Base-by-base conservation (phyloP, 306 rosid genomes). In the Hippophae tibetana region DNA sequence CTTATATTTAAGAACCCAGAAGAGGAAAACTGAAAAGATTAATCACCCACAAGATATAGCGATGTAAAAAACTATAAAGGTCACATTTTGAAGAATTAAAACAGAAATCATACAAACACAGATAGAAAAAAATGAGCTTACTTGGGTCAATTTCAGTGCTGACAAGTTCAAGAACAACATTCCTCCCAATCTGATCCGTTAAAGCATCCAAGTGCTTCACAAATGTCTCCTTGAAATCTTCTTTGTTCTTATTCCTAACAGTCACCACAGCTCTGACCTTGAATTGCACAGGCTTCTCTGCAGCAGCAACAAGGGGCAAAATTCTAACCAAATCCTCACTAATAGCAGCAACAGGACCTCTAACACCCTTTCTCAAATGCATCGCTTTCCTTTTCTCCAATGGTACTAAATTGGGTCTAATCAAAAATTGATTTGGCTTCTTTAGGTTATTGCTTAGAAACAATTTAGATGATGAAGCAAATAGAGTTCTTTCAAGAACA, bases 241-340 rank as follows among this genome's bases (percentile, higher is more conserved):
- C 95, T 53, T 88, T 92, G 82, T 66, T 83, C 81, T 85, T 92
- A 79, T 92, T 92, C 66, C 83, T 82, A 31, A 92, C 86, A 8
- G 99, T 87, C 6, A 83, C 78, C 13, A 92, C 95, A 23, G 93
- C 96, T 78, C 95, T 76, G 1, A 92, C 95, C 77, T 69, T 83
- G 74, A 81, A 83, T 66, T 75, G 76, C 52, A 75, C 87, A 3
- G 89, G 77, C 68, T 83, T 87, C 49, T 89, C 87, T 9, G 56
- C 60, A 51, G 65, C 49, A 12, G 77, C 31, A 43, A 71, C 45
- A 31, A 53, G 61, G 7, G 52, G 13, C 25, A 64, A 7, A 59
- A 72, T 81, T 9, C 38, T 46, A 13, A 83, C 56, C 83, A 83
- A 78, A 74, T 85, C 93, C 60, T 92, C 96, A 58, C 95, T 87